Evolutionary conservation across 2,329 filamentous ascomycete species (phyloP), one percentile per base, ranked within the genome.

Genomic region (Fusarium camptoceras): DNA sequence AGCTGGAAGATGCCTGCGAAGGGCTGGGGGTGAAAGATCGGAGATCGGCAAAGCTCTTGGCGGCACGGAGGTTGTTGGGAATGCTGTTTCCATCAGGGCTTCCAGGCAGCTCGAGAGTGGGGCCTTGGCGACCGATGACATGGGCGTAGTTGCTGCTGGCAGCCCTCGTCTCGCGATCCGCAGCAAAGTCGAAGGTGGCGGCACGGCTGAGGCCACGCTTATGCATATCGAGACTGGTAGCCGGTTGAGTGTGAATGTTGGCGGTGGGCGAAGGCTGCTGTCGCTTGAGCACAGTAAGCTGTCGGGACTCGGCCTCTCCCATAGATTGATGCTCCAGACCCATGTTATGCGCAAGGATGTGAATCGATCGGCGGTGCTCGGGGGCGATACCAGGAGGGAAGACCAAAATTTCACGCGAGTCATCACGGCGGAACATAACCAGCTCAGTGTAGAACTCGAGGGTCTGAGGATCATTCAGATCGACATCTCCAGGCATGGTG

Each of bases 141-240:
- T 90, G 90, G 71, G 80, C 75, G 73, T 94, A 95, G 71, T 91
- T 91, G 71, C 88, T 89, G 50, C 85, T 86, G 22, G 90, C 90
- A 31, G 83, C 83, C 22, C 86, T 82, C 24, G 92, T 91, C 66
- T 91, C 92, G 56, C 92, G 88, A 54, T 92, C 89, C 68, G 94
- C 92, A 71, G 93, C 94, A 80, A 98, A 98, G 80, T 98, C 96
- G 72, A 97, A 97, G 4, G 96, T 98, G n/a, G 96, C 96, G 18
- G 96, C 94, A 68, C 96, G 91, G 82, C 94, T 97, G 37, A 99
- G 84, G 7, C 91, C 92, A 65, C 95, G 92, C 72, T 95, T 91
- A 73, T 94, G 91, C 59, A 92, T 89, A 70, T 97, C 93, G 53
- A 90, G 84, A 24, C 89, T 88, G 62, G 92, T 90, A 59, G 89